These are phyloP conservation scores for Macaranga tanarius DNA, from an alignment of 441 rosid species.

Conservation along the genomic window DNA sequence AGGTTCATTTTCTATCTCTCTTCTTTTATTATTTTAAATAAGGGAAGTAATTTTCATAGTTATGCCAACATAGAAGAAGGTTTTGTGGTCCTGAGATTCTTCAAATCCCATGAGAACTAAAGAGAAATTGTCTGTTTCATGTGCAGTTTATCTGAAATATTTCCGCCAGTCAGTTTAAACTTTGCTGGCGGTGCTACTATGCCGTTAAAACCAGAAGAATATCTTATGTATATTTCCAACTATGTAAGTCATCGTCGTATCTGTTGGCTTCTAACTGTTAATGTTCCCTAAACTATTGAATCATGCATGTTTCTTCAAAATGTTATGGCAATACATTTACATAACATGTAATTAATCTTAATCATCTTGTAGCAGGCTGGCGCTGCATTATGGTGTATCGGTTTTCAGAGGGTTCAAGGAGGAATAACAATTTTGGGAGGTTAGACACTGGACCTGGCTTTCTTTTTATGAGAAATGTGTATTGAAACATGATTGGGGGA, in stretches of 20 bases:
- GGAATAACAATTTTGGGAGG: conserved; percentile 86
- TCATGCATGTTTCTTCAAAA: conserved; percentile 10
- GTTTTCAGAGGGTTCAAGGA: conserved; percentile 62
- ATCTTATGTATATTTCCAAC: conserved; percentile 64
- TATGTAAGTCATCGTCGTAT: conserved; percentile 57
- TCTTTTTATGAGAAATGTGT: neutral
- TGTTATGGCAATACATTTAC: neutral
- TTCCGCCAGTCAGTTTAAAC: conserved; percentile 81
- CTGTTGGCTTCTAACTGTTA: conserved; percentile 8
- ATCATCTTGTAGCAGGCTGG: conserved; percentile 51
- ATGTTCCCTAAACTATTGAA: neutral
- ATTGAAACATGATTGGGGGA: neutral
- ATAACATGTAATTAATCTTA: conserved; percentile 11
- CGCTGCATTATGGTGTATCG: conserved; percentile 85
- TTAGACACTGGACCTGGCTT: conserved; percentile 27
- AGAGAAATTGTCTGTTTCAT: conserved; percentile 18
- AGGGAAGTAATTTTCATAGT: neutral
- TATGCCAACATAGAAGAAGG: conserved; percentile 1
- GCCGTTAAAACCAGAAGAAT: conserved; percentile 73
- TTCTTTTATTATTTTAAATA: neutral
- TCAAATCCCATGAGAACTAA: conserved; percentile 10
- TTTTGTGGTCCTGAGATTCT: conserved; percentile 3
- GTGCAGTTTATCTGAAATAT: conserved; percentile 57
- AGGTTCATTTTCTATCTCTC: conserved; percentile 43
- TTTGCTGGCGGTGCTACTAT: conserved; percentile 85